Evolutionary conservation across 768 basidiomycete species (phyloP).

Genomic region (Auriculariales sp.): DNA sequence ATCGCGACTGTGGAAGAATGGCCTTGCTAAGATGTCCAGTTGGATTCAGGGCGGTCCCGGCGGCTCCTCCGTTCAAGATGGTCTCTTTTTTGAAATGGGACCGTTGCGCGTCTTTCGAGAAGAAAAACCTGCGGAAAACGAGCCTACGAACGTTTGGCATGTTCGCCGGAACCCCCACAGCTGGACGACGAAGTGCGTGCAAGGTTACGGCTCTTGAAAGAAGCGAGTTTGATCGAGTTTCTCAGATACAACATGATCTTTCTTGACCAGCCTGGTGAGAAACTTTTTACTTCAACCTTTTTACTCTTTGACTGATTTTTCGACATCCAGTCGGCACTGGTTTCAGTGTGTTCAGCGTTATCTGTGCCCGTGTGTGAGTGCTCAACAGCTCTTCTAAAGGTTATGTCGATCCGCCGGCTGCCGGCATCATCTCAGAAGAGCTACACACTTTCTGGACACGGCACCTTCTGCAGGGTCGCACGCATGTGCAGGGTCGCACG

Average conservation of each 20-base stretch:
- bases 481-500: background rate
- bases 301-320: background rate
- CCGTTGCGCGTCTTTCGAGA: background rate
- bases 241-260: conserved; percentile 1
- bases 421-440: background rate
- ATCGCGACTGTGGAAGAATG: background rate
- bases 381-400: background rate
- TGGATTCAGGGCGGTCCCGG: background rate
- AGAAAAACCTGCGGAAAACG: background rate
- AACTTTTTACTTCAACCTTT: background rate
- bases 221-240: no score
- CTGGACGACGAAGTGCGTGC: background rate
- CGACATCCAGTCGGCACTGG: background rate
- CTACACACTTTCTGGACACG: background rate
- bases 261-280: background rate
- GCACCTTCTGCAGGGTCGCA: background rate
- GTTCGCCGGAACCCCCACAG: background rate
- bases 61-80: background rate
- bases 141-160: background rate
- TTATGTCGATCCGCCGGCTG: background rate
- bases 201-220: no score
- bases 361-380: no score
- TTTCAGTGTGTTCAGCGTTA: background rate
- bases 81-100: background rate
- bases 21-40: background rate